A percentile compares a stretch with the other conserved stretches of the same genome.
These are phyloP conservation scores for Pseudogymnoascus verrucosus DNA, from an alignment of 2,329 filamentous ascomycete species.

Conservation along the genomic window DNA sequence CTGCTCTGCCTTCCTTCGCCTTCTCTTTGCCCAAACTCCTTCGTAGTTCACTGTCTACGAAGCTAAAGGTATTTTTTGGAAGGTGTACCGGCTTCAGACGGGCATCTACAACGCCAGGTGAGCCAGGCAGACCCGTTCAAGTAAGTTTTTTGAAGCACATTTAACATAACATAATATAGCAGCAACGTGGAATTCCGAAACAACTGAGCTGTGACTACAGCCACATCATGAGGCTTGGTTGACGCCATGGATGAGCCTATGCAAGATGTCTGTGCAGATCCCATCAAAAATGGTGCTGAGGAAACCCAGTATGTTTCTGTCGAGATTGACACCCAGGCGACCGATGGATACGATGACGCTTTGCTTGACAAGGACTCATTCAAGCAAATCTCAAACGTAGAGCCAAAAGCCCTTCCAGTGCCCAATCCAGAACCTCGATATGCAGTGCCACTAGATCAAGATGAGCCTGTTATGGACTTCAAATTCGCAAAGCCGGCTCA, in stretches of 20 bases:
- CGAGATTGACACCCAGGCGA: slow-evolving; percentile 19
- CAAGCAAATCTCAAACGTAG: background rate
- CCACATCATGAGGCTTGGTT: background rate
- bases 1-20: background rate
- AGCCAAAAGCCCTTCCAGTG: background rate
- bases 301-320: slow-evolving; percentile 20
- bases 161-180: background rate
- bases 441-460: background rate
- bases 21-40: background rate
- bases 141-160: slow-evolving; percentile 15
- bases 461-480: background rate
- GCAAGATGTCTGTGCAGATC: slow-evolving; percentile 12
- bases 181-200: background rate
- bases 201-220: background rate
- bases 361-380: no score
- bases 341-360: slow-evolving; percentile 3
- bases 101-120: background rate
- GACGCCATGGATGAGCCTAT: slow-evolving; percentile 7
- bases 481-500: background rate
- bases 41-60: background rate
- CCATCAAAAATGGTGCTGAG: slow-evolving; percentile 7
- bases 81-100: background rate
- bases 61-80: background rate
- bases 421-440: background rate
- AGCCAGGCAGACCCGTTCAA: background rate